phyloP scores from a whole-genome alignment of 441 rosid species.

The Populus tomentosa region DNA sequence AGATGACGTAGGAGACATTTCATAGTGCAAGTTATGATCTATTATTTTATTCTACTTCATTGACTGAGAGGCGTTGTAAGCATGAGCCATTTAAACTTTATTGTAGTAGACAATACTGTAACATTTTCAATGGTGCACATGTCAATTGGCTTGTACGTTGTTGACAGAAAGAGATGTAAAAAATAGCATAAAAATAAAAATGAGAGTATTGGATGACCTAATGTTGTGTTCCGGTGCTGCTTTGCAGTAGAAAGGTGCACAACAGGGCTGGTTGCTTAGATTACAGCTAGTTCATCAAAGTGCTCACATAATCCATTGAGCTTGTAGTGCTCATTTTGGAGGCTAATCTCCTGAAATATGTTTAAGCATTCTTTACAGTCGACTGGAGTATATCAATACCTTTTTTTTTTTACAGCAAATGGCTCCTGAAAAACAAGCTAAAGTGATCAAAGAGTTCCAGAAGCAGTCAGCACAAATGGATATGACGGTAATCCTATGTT shows the following conservation, averaged over 20 bases:
- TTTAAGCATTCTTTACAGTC: not conserved
- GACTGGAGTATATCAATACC: not conserved
- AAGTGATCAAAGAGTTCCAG: slow-evolving; percentile 89
- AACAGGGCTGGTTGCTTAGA: not conserved
- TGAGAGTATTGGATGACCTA: not conserved
- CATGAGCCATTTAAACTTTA: not conserved
- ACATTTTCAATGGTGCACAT: not conserved
- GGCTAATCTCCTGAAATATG: not conserved
- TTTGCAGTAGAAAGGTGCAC: not conserved
- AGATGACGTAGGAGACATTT: not conserved
- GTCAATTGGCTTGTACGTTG: not conserved
- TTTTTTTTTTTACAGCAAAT: slow-evolving; percentile 59
- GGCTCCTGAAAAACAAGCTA: slow-evolving; percentile 83
- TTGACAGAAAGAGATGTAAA: not conserved
- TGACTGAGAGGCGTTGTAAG: not conserved
- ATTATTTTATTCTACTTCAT: not conserved
- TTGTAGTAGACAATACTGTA: not conserved
- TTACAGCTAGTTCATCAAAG: not conserved
- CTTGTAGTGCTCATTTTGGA: not conserved
- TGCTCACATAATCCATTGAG: not conserved
- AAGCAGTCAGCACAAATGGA: slow-evolving; percentile 90
- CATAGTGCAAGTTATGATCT: not conserved
- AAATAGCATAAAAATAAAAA: not conserved
- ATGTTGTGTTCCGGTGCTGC: not conserved
- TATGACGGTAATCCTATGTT: slow-evolving; percentile 61